phyloP scores from a whole-genome alignment of 345 rosid species.

The Aethionema arabicum region DNA sequence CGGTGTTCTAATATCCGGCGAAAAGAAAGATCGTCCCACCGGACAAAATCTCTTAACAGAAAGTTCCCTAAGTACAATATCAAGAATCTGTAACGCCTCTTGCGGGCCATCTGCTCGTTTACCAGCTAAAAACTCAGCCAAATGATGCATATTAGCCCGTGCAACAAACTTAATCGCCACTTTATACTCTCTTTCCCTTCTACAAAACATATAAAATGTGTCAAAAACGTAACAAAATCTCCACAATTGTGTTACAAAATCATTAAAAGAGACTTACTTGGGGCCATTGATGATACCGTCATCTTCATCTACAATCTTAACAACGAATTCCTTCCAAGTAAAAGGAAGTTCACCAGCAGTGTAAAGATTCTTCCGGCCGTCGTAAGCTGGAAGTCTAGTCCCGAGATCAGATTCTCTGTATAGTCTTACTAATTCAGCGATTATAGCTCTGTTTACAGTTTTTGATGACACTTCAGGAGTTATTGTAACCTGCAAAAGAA shows the following conservation, averaged over 20 bases:
- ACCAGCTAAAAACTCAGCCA: slow-evolving; percentile 86
- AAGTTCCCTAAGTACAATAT: slow-evolving; percentile 85
- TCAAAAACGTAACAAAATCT: not conserved
- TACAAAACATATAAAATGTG: slow-evolving; percentile 34
- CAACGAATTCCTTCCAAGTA: slow-evolving; percentile 73
- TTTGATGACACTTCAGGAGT: slow-evolving; percentile 93
- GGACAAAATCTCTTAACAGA: slow-evolving; percentile 82
- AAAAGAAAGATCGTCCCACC: slow-evolving; percentile 88
- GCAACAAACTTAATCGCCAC: slow-evolving; percentile 87
- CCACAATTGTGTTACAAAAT: not conserved
- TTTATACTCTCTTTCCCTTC: slow-evolving; percentile 77
- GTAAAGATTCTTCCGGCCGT: slow-evolving; percentile 94
- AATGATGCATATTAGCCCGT: slow-evolving; percentile 80
- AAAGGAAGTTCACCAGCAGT: slow-evolving; percentile 98
- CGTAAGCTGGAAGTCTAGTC: slow-evolving; percentile 93
- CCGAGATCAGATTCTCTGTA: slow-evolving; percentile 91
- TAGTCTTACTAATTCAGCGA: slow-evolving; percentile 87
- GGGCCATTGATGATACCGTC: slow-evolving; percentile 73
- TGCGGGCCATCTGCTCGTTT: slow-evolving; percentile 90
- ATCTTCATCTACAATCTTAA: slow-evolving; percentile 79
- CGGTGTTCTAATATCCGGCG: slow-evolving; percentile 75
- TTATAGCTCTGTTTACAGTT: slow-evolving; percentile 80
- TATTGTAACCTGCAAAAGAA: slow-evolving; percentile 75
- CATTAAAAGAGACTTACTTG: slow-evolving; percentile 47
- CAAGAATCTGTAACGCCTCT: slow-evolving; percentile 87